Conservation (phyloP, 306 rosid genomes). For the Luffa acutangula region DNA sequence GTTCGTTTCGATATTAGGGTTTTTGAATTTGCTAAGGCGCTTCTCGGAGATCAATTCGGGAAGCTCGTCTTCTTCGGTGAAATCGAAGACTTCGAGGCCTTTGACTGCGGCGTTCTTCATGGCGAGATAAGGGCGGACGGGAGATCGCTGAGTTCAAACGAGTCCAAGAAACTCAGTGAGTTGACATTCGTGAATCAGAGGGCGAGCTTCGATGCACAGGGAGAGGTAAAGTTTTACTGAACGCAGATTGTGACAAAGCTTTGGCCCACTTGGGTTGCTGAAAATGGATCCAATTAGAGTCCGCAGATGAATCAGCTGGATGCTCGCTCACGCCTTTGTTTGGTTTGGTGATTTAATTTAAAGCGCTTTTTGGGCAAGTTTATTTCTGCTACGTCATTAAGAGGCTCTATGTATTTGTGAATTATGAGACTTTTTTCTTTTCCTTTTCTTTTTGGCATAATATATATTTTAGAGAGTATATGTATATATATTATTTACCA, state of each 20-base stretch:
- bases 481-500: no score
- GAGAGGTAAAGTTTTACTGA: not conserved
- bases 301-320: not conserved
- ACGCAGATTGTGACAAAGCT: not conserved
- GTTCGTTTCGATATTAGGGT: slow-evolving; percentile 23
- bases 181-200: not conserved
- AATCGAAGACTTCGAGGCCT: slow-evolving; percentile 51
- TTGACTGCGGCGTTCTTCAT: slow-evolving; percentile 42
- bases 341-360: not conserved
- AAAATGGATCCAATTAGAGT: not conserved
- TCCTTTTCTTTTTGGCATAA: no score
- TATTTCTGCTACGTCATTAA: not conserved
- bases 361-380: not conserved
- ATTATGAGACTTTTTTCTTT: no score
- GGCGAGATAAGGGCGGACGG: slow-evolving; percentile 8
- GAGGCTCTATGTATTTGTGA: no score
- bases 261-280: not conserved
- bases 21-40: slow-evolving; percentile 14
- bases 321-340: not conserved
- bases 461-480: no score
- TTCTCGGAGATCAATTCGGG: slow-evolving; percentile 22
- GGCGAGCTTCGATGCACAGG: not conserved
- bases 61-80: slow-evolving; percentile 43
- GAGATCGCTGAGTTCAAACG: slow-evolving; percentile 10
- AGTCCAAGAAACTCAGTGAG: not conserved